Conservation (phyloP, 805 yeast species). For the Sugiyamaella lignohabitans region DNA sequence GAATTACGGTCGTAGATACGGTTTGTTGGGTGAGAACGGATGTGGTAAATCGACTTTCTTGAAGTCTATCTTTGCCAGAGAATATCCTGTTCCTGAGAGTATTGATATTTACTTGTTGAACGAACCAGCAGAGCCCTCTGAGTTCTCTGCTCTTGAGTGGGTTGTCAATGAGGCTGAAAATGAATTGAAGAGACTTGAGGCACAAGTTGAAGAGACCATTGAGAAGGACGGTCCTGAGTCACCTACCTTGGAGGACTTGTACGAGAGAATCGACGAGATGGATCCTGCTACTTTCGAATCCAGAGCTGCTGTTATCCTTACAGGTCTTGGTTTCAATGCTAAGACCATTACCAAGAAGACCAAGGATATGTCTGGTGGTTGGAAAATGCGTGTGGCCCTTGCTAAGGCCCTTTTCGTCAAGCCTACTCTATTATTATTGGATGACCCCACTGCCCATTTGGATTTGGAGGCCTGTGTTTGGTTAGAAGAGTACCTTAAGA, state of each 20-base stretch:
- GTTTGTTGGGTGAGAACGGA: constrained; percentile 96
- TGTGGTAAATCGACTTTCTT: constrained; percentile 97
- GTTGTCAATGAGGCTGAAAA: constrained; percentile 95
- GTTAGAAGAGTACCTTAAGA: constrained; percentile 95
- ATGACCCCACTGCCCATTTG: constrained; percentile 99
- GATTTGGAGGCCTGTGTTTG: constrained; percentile 99
- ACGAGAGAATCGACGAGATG: constrained; percentile 93
- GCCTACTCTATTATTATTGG: constrained; percentile 89
- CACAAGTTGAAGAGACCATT: constrained; percentile 79
- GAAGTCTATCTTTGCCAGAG: constrained; percentile 91
- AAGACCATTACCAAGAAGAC: constrained; percentile 86
- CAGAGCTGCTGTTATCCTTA: constrained; percentile 90
- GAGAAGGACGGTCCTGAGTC: constrained; percentile 93
- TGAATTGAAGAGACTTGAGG: constrained; percentile 87
- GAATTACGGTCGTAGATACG: constrained; percentile 96
- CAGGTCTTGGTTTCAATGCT: constrained; percentile 94
- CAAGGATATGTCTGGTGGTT: constrained; percentile 99
- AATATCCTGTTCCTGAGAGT: constrained; percentile 87
- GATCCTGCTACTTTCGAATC: constrained; percentile 95
- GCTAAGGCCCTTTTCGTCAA: constrained; percentile 97
- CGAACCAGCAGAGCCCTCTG: constrained; percentile 96
- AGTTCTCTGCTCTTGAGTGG: constrained; percentile 86
- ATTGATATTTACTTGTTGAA: constrained; percentile 90
- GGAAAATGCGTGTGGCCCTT: constrained; percentile 99
- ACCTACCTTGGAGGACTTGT: constrained; percentile 73